These are phyloP conservation scores for Mycena leptocephala DNA, from an alignment of 768 basidiomycete species.

Conservation along the genomic window DNA sequence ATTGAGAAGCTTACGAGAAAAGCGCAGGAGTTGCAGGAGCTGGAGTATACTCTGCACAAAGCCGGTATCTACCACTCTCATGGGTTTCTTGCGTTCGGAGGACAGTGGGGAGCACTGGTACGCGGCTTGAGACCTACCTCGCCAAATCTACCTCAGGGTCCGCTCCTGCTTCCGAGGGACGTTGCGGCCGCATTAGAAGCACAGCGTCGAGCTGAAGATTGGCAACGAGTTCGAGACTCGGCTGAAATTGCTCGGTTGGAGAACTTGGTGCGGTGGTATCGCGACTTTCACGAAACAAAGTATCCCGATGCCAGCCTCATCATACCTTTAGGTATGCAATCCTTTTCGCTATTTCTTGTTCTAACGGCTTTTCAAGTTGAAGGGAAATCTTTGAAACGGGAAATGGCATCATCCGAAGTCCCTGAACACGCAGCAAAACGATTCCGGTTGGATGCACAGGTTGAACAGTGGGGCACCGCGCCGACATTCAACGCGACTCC, in stretches of 20 bases:
- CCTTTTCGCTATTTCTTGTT: neutral
- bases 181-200: neutral
- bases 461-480: neutral
- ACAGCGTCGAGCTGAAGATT: neutral
- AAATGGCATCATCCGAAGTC: neutral
- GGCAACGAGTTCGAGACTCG: neutral
- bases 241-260: constrained; percentile 1
- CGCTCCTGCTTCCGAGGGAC: neutral
- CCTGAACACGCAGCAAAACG: constrained; percentile 4
- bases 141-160: neutral
- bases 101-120: constrained; percentile 11
- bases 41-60: constrained; percentile 6
- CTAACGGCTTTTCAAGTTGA: neutral
- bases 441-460: neutral
- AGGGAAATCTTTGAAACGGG: neutral
- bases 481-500: neutral
- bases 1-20: neutral
- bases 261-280: neutral
- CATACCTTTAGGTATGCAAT: neutral
- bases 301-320: neutral
- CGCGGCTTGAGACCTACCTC: neutral
- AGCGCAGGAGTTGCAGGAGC: neutral
- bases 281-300: neutral
- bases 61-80: constrained; percentile 12
- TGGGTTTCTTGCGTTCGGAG: constrained; percentile 24